Evolutionary conservation across 2,329 filamentous ascomycete species (phyloP), one percentile per base, ranked within the genome.

Genomic region (Fusarium floridanum): DNA sequence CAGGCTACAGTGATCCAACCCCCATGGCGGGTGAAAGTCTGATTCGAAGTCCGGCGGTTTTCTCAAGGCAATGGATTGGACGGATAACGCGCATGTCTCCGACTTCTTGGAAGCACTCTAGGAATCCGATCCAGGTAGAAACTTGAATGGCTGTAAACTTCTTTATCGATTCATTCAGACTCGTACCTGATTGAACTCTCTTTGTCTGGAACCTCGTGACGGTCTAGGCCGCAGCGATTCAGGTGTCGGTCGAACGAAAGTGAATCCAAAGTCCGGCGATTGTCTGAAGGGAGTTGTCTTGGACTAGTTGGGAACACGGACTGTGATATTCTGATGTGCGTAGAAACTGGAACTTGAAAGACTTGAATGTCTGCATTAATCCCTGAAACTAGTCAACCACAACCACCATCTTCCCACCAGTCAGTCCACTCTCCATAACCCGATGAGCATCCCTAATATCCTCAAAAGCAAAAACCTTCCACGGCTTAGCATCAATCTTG

Each of bases 401-500:
- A 41, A 41, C 56, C 17, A 59, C 56, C 56, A 59, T 59, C 36
- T 59, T 59, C 17, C 56, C 56, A 41, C 36, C 22, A 14, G 56
- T 39, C 20, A 20, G 3, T 10, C 56, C 56, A 10, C 36, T 29
- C 37, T 59, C 56, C 56, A 59, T 59, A n/a, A 24, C 56, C 22
- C 27, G 16, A 5, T 59, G 56, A n/a, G 56, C 56, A n/a, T 16
- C 56, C 10, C 74, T 75, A 48, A 84, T 82, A 14, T 84, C 81
- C 10, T 69, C 64, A 64, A 79, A 82, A 27, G 73, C 73, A 60
- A 83, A 84, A 17, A 83, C 77, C 61, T 80, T 75, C 55, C 77
- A 77, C 4, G 82, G 83, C 59, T 76, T 78, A 2, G 82, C 82
- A 61, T 82, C 76, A 73, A 80, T 83, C 39, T 71, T 77, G 1